Evolutionary conservation across 208 protist genomes (phyloP), one percentile per base, ranked within the genome.

Genomic region (Trypanosoma avium): DNA sequence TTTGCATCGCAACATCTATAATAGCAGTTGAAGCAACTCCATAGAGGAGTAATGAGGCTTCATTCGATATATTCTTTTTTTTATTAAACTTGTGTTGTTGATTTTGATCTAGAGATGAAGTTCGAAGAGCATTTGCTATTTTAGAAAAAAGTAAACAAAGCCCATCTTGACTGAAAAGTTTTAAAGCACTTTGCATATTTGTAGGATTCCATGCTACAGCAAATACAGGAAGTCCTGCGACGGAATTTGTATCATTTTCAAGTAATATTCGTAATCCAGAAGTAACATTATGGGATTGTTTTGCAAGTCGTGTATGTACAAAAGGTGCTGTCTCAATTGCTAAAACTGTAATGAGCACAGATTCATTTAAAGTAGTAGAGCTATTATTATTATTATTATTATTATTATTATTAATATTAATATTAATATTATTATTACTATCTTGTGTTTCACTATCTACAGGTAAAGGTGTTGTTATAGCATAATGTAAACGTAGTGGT

Each of bases 261-360:
- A 92, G 58, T 0, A 92, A 50, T 35, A 38, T 30, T 29, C 60
- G 53, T 30, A 94, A 65, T n/a, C 83, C 85, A 13, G 54, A 58
- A 4, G 81, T 72, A 17, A 76, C 85, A 53, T 94, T 94, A 63
- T 92, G 88, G 77, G 81, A 94, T 65, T 94, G 88, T 56, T 89
- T 86, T 42, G 75, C 77, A 19, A 94, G 70, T n/a, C 85, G 84
- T 13, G 68, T 84, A 59, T 94, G 88, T 47, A 89, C 29, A 52
- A 71, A 79, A 0, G 83, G 69, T 1, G 81, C 76, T 21, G 81
- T 83, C 56, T 86, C 77, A 42, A 94, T 77, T 19, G 72, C 75
- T 19, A 94, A 84, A 8, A 94, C 58, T 15, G 69, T 73, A 38
- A 80, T 61, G 36, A 15, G 4, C 10, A 1, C 36, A 42, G 36